Evolutionary conservation across 305 asterid species (phyloP).

Genomic region (Fraxinus velutina): DNA sequence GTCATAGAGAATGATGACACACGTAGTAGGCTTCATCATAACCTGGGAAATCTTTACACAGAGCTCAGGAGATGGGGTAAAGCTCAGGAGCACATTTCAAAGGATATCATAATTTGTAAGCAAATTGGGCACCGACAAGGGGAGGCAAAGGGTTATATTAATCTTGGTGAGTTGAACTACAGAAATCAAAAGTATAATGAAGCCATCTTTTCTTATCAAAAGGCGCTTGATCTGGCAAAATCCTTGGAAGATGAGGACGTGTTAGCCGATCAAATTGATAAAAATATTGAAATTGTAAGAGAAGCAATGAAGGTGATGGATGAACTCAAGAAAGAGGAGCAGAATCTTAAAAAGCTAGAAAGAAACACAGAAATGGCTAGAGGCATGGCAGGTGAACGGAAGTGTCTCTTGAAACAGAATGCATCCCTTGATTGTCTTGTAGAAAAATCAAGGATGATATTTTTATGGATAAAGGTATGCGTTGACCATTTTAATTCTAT

Average conservation of each 20-base stretch:
- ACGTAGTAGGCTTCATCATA: slow-evolving; percentile 96
- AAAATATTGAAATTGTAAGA: slow-evolving; percentile 60
- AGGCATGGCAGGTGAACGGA: slow-evolving; percentile 66
- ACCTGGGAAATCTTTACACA: slow-evolving; percentile 80
- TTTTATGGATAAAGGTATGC: slow-evolving; percentile 66
- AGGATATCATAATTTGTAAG: slow-evolving; percentile 67
- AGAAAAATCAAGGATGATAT: slow-evolving; percentile 70
- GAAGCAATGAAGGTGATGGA: slow-evolving; percentile 63
- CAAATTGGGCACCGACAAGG: slow-evolving; percentile 81
- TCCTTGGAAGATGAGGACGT: slow-evolving; percentile 85
- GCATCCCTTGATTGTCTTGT: slow-evolving; percentile 64
- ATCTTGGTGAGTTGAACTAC: slow-evolving; percentile 79
- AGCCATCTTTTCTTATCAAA: slow-evolving; percentile 69
- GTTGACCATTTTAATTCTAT: slow-evolving; percentile 5
- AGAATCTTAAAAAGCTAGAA: slow-evolving; percentile 69
- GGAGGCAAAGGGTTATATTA: slow-evolving; percentile 91
- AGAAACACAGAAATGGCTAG: slow-evolving; percentile 57
- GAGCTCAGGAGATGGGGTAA: slow-evolving; percentile 76
- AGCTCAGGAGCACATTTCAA: slow-evolving; percentile 65
- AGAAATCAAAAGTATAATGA: slow-evolving; percentile 64
- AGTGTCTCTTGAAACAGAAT: slow-evolving; percentile 63
- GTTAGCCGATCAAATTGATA: slow-evolving; percentile 53
- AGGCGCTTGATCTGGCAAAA: slow-evolving; percentile 74
- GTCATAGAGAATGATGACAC: slow-evolving; percentile 63
- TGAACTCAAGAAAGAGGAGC: slow-evolving; percentile 72